Base-by-base conservation (phyloP, 805 yeast species). In the Ogataea methylovora region DNA sequence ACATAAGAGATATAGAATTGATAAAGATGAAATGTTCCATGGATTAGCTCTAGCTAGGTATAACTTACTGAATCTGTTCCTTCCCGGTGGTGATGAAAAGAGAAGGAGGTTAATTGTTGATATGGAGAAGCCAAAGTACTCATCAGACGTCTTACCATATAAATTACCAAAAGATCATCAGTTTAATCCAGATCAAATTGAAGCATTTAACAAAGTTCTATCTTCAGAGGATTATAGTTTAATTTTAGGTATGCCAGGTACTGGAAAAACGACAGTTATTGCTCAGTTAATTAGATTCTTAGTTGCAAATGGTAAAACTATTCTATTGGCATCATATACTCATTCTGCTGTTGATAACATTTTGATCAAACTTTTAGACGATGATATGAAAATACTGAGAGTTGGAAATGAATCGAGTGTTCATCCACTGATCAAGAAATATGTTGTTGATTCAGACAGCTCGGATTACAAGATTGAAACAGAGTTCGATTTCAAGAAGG, bases 281-380 rank as follows among this genome's bases (percentile, higher is more conserved):
- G 82, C 94, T 0, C 77, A 79, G 30, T 48, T 92, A 13, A 79
- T 88, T 28, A 67, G 71, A 37, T 61, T 71, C 27, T 52, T 92
- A 20, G 80, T 79, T 3, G 57, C 60, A 1, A 67, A 69, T 30
- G 76, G 74, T 1, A 83, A 83, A 49, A 66, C 82, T 1, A 80
- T 92, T 1, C 61, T 92, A 17, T 58, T 92, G 31, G 75, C 96
- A 0, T 83, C 95, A 0, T 87, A 84, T 50, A 92, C 98, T 0
- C 94, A 92, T 53, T 84, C 97, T 0, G 97, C 98, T 0, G 97
- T 92, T 5, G 98, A 92, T 53, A 92, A 92, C 46, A 85, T 92
- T 33, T 59, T 90, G 34, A 58, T 84, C 27, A 92, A 92, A 53
- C 56, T 92, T n/a, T 36, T 54, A 7, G 49, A 44, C 8, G 62